Conservation (phyloP, 257 asterid genomes). For the Leptodermis oblonga region DNA sequence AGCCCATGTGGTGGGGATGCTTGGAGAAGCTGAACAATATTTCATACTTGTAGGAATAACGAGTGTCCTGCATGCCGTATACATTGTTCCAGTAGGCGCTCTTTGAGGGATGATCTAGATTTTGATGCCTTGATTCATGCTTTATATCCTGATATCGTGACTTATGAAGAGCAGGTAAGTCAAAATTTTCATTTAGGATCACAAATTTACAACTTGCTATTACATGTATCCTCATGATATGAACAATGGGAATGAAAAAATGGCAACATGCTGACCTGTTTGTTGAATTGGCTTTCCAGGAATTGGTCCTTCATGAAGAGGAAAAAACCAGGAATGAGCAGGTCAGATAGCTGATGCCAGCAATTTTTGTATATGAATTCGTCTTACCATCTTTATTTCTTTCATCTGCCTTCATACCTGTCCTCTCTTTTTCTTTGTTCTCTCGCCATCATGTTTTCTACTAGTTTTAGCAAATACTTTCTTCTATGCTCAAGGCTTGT, state of each 20-base stretch:
- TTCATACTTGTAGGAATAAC: slow-evolving; percentile 34
- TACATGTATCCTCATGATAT: background rate
- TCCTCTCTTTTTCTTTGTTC: background rate
- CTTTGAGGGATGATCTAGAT: slow-evolving; percentile 45
- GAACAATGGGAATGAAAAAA: background rate
- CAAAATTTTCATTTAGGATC: background rate
- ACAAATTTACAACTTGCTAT: background rate
- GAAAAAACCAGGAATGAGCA: slow-evolving; percentile 35
- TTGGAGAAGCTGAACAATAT: background rate
- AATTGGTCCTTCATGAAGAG: slow-evolving; percentile 31
- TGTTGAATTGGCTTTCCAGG: slow-evolving; percentile 23
- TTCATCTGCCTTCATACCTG: background rate
- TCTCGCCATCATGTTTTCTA: background rate
- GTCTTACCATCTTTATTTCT: background rate
- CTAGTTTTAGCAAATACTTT: background rate
- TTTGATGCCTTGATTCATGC: slow-evolving; percentile 38
- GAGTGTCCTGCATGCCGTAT: slow-evolving; percentile 60
- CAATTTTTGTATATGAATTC: background rate
- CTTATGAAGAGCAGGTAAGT: slow-evolving; percentile 48
- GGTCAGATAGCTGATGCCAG: slow-evolving; percentile 17
- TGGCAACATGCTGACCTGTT: slow-evolving; percentile 1
- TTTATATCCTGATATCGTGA: slow-evolving; percentile 36
- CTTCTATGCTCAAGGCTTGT: background rate
- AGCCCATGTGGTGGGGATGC: background rate
- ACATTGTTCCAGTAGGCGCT: slow-evolving; percentile 51